A percentile compares a stretch with the other conserved stretches of the same genome.
These are phyloP conservation scores for Lachnellula occidentalis DNA, from an alignment of 2,329 filamentous ascomycete genomes.

Conservation along the genomic window DNA sequence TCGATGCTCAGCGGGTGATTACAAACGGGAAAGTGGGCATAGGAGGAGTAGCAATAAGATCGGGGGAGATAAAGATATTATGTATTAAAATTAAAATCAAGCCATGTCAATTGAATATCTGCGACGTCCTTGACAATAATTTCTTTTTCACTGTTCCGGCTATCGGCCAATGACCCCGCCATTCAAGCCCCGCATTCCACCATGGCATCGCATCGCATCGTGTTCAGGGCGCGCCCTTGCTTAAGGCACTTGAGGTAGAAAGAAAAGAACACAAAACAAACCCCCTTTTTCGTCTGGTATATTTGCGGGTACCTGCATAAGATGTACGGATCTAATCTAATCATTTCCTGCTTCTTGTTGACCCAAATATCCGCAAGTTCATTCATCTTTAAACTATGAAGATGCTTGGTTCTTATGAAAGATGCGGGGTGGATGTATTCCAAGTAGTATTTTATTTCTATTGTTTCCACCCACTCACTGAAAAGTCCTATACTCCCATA, in stretches of 20 bases:
- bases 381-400: no score
- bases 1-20: background rate
- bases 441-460: no score
- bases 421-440: no score
- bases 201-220: background rate
- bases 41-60: background rate
- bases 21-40: background rate
- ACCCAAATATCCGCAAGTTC: no score
- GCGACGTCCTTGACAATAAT: background rate
- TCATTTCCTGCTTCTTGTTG: no score
- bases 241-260: background rate
- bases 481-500: background rate
- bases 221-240: no score
- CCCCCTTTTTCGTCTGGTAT: background rate
- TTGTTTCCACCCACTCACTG: no score
- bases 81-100: background rate
- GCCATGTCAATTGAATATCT: conserved; percentile 1
- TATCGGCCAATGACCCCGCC: background rate
- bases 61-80: background rate
- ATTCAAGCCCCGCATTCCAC: background rate
- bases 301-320: background rate
- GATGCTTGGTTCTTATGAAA: no score
- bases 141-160: background rate
- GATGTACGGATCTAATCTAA: no score
- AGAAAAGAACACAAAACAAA: background rate